Percentiles rank a stretch among this genome's conserved stretches.
phyloP scores from a whole-genome alignment of 805 yeast genomes.

The Spathaspora gorwiae region DNA sequence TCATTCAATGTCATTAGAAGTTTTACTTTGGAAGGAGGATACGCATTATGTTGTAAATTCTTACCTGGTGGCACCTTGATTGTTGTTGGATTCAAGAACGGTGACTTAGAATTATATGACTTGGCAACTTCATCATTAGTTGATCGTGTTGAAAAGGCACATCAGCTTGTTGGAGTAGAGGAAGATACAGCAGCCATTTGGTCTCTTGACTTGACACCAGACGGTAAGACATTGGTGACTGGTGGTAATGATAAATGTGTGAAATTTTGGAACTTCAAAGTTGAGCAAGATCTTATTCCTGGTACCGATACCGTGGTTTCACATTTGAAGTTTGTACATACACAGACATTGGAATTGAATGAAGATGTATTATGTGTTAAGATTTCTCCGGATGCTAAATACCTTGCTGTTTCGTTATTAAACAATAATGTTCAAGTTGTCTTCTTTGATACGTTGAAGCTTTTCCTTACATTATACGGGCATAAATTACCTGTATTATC shows the following conservation, averaged over 20 bases:
- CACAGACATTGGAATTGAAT: conserved; percentile 74
- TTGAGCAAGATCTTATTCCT: conserved; percentile 63
- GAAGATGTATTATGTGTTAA: conserved; percentile 82
- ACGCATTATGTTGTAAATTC: conserved; percentile 74
- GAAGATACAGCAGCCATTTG: conserved; percentile 63
- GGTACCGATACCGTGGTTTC: conserved; percentile 56
- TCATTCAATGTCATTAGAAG: conserved; percentile 77
- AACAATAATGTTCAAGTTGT: conserved; percentile 96
- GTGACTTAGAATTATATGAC: conserved; percentile 80
- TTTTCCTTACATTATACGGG: conserved; percentile 86
- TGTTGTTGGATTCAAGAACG: conserved; percentile 84
- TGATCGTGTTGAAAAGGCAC: conserved; percentile 67
- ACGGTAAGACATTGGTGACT: conserved; percentile 79
- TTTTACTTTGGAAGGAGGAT: conserved; percentile 69
- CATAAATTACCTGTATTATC: conserved; percentile 94
- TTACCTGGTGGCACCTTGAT: conserved; percentile 89
- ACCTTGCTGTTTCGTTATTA: conserved; percentile 75
- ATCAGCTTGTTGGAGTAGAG: conserved; percentile 38
- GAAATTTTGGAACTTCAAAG: conserved; percentile 82
- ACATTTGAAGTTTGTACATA: conserved; percentile 60
- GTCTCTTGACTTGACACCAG: conserved; percentile 82
- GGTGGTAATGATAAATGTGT: conserved; percentile 93
- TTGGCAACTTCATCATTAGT: conserved; percentile 75
- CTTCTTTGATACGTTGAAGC: conserved; percentile 79
- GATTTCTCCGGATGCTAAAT: conserved; percentile 74